Percentiles rank a stretch among this genome's conserved stretches.
phyloP scores from a whole-genome alignment of 148 eudicot species.

The Pharnaceum exiguum region DNA sequence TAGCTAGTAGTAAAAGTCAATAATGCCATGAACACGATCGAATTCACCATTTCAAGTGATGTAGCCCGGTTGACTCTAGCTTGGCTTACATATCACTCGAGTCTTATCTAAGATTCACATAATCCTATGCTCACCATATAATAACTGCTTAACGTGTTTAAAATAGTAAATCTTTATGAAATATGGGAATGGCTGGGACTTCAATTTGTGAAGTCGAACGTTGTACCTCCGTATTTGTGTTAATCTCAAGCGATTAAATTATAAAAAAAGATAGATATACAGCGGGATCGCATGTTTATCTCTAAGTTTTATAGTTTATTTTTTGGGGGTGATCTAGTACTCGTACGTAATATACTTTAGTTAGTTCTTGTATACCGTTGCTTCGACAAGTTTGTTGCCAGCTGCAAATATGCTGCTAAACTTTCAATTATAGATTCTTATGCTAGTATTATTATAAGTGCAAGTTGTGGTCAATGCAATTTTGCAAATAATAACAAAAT shows the following conservation, averaged over 20 bases:
- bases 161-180: too few relatives aligned
- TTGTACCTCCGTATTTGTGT: conserved; percentile 2
- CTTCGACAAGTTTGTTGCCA: conserved; percentile 14
- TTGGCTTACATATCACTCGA: too few relatives aligned
- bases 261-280: too few relatives aligned
- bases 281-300: conserved; percentile 6
- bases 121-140: neutral
- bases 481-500: neutral
- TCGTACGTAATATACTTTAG: neutral
- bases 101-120: too few relatives aligned
- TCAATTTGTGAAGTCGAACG: conserved; percentile 5
- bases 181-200: too few relatives aligned
- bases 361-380: neutral
- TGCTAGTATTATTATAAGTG: conserved; percentile 1
- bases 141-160: too few relatives aligned
- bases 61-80: too few relatives aligned
- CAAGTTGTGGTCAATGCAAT: conserved; percentile 2
- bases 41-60: too few relatives aligned
- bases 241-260: neutral
- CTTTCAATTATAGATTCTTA: neutral
- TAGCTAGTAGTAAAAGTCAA: too few relatives aligned
- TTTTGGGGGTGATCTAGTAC: too few relatives aligned
- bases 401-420: neutral
- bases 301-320: neutral
- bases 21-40: too few relatives aligned